Evolutionary conservation across 768 basidiomycete genomes (phyloP), one percentile per base, ranked within the genome.

Genomic region (Austroboletus eburneus): DNA sequence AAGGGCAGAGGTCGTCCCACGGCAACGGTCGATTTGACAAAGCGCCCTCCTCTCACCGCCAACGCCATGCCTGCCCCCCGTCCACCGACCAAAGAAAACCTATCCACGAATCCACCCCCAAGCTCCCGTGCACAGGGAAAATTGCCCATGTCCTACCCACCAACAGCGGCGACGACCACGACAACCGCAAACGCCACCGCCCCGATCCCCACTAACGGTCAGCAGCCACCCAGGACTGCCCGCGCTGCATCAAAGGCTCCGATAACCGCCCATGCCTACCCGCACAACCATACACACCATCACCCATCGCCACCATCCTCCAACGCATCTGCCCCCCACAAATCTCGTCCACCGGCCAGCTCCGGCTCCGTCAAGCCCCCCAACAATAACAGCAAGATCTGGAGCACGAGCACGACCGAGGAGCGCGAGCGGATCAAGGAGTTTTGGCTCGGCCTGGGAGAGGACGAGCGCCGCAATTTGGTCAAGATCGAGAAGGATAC

Each of bases 401-500:
- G 93, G 93, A 88, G 85, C 62, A 95, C 91, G 48, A 90, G 82
- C 66, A 85, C 87, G 27, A 82, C 79, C 4, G 91, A 97, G 67
- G 95, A 98, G 69, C 80, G 96, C 25, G 94, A 97, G 66, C 83
- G 91, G 55, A 99, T 98, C 72, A 94, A 95, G 69, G 88, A 92
- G 59, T 99, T 98, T 68, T 99, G 95, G 96, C 80, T 97, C 24
- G 85, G 80, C 22, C 77, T 99, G n/a, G 81, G 81, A 23, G 92
- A 97, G 72, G 81, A 86, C 48, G 93, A 98, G 66, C 80, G 96
- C 24, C 72, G 90, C 52, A 87, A 82, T 69, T 79, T 99, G 50
- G 92, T 99, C 72, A 89, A 90, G 76, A 82, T 97, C 61, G 96
- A 99, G 77, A 98, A 98, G 72, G 94, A 97, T 66, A 91, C 92